Base-by-base conservation (phyloP, 163 green algal species). In the Scenedesmus sp. region DNA sequence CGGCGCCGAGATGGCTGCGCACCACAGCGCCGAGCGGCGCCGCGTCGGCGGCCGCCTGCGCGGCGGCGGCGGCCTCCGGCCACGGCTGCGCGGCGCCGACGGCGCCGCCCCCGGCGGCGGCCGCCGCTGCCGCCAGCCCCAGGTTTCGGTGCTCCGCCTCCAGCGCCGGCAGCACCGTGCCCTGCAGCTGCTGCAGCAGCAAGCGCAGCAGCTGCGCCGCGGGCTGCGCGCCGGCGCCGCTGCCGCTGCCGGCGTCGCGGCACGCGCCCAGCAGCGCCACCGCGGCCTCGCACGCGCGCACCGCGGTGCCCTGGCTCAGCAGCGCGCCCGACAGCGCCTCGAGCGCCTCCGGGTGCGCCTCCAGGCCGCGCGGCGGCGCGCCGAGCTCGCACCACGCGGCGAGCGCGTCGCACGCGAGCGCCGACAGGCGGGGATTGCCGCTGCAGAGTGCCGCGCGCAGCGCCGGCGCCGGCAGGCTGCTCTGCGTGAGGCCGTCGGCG, bases 121-220 rank as follows among this genome's bases (percentile, higher is more conserved):
- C 39, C 39, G 39, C 39, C 39, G 39, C 39, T 39, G 58, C 31
- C 34, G 10, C 39, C 10, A 29, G n/a, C 15, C 54, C 72, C 60
- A 62, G 60, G 72, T 17, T 63, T 4, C 54, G 26, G 60, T 71
- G 28, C 29, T 73, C 50, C 31, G 39, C 48, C 44, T 48, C 63
- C 24, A 81, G 20, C 18, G 74, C 62, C 39, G 62, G 60, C 36
- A 81, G 39, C 29, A 81, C 60, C 4, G 24, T 66, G 24, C 34
- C 22, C 36, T 81, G 74, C 42, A 81, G 74, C 63, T 45, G 63
- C 63, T 75, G 74, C 34, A 69, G 50, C 48, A 81, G 39, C 53
- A n/a, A n/a, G 45, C 50, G 73, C 60, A 36, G 73, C 50, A 74
- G 73, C 24, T 66, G 62, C 50, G 63, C 58, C 14, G 45, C 39